Evolutionary conservation across 2,329 filamentous ascomycete species (phyloP), one percentile per base, ranked within the genome.

Genomic region (Aspergillus pseudotamarii): DNA sequence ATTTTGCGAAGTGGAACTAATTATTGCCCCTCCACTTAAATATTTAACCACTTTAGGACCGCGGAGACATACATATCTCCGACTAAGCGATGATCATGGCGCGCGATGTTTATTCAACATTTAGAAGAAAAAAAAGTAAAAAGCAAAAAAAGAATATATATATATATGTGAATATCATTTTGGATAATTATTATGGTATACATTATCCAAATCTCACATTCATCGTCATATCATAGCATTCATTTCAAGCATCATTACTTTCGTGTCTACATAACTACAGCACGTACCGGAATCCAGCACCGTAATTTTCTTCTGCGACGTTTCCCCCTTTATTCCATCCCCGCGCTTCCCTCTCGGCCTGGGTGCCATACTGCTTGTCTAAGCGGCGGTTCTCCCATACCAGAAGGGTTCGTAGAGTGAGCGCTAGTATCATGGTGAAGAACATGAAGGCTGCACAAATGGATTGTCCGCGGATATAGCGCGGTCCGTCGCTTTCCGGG

Each of bases 371-470:
- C 66, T 82, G 81, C 64, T 75, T 72, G 57, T 88, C 88, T 3
- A 91, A 74, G 67, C 84, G 84, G 71, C 76, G 81, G 65, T 91
- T 91, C 76, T 91, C 85, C 75, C 81, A 83, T 16, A 80, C 80
- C 23, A 91, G 78, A 26, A 89, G 74, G 8, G 79, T 77, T 6
- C 88, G 81, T 46, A 90, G 72, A 1, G 77, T 59, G 0, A 88
- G 67, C 0, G 87, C 86, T 6, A 91, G 72, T 0, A 83, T 62
- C 0, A 81, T 85, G 0, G 87, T 88, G 50, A 90, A 78, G 8
- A 90, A 74, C 75, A 88, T 89, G 48, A 91, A 86, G 0, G 80
- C 83, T 0, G 88, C 84, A 66, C 88, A 90, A 3, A 89, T 84
- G 60, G 80, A 80, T 76, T 85, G 84, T 0, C 89, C 89, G 2